Evolutionary conservation across 1,139 yeast species (phyloP).

Genomic region (Hansenula anomala): DNA sequence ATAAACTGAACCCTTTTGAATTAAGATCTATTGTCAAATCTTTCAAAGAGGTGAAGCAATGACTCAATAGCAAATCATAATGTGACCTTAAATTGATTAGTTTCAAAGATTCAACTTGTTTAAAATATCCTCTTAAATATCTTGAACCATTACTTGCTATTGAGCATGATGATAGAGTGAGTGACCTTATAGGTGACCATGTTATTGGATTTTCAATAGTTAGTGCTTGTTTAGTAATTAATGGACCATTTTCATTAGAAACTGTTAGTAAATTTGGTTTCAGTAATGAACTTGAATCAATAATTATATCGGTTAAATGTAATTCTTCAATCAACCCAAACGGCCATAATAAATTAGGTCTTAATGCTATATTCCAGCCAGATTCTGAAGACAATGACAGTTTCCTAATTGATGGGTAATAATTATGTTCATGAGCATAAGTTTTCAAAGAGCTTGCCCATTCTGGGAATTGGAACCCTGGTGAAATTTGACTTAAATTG

Average conservation of each 20-base stretch:
- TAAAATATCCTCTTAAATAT: conserved; percentile 30
- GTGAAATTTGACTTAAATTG: conserved; percentile 42
- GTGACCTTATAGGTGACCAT: conserved; percentile 27
- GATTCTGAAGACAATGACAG: conserved; percentile 34
- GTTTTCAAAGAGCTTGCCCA: conserved; percentile 25
- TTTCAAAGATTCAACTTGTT: conserved; percentile 31
- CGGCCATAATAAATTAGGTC: conserved; percentile 33
- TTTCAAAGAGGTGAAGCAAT: conserved; percentile 35
- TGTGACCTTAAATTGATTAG: conserved; percentile 36
- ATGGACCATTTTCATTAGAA: conserved; percentile 17
- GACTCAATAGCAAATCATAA: conserved; percentile 45
- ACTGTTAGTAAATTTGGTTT: conserved; percentile 26
- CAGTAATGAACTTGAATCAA: conserved; percentile 35
- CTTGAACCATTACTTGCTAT: conserved; percentile 32
- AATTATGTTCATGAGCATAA: conserved; percentile 23
- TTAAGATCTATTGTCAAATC: conserved; percentile 39
- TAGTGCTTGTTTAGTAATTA: conserved; percentile 14
- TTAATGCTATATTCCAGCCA: conserved; percentile 47
- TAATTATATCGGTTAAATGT: conserved; percentile 40
- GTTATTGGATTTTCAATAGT: conserved; percentile 9
- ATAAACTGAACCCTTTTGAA: conserved; percentile 40
- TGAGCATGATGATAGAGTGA: conserved; percentile 28
- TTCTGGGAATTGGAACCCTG: conserved; percentile 44
- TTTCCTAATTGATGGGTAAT: conserved; percentile 16
- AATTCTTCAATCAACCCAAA: conserved; percentile 43